Conservation (phyloP, 2,329 filamentous ascomycete genomes). For the Stachybotrys chlorohalonatus region DNA sequence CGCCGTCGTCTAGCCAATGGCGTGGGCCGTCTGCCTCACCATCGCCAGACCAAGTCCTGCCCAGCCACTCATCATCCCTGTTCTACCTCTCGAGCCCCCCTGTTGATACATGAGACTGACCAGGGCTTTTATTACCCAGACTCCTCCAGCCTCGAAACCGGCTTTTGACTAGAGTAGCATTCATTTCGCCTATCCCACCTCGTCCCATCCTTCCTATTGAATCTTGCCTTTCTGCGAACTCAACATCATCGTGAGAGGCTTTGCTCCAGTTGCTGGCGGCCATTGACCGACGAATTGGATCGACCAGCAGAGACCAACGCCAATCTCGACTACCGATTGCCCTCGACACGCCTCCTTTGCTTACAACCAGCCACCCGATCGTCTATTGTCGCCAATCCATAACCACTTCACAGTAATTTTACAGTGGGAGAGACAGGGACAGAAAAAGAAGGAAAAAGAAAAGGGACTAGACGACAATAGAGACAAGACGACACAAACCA, state of each 20-base stretch:
- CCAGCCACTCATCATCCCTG: slow-evolving; percentile 11
- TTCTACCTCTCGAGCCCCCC: slow-evolving; percentile 6
- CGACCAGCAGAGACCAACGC: background rate
- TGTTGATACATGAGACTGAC: slow-evolving; percentile 3
- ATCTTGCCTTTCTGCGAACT: background rate
- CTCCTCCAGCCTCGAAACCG: background rate
- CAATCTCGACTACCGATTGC: background rate
- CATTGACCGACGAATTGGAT: background rate
- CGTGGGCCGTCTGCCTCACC: background rate
- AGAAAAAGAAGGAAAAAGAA: background rate
- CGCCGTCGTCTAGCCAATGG: background rate
- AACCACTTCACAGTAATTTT: background rate
- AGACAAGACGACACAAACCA: background rate
- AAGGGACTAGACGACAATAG: background rate
- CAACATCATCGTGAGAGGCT: background rate
- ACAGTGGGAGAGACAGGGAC: background rate
- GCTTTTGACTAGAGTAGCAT: background rate
- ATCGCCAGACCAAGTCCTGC: background rate
- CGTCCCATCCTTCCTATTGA: background rate
- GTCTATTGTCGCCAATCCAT: background rate
- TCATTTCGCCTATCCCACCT: background rate
- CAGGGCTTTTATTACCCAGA: background rate
- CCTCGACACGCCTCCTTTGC: background rate
- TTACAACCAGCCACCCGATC: background rate
- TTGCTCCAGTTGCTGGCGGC: background rate